Base-by-base conservation (phyloP, 2,329 filamentous ascomycete species). In the Penicillium polonicum region DNA sequence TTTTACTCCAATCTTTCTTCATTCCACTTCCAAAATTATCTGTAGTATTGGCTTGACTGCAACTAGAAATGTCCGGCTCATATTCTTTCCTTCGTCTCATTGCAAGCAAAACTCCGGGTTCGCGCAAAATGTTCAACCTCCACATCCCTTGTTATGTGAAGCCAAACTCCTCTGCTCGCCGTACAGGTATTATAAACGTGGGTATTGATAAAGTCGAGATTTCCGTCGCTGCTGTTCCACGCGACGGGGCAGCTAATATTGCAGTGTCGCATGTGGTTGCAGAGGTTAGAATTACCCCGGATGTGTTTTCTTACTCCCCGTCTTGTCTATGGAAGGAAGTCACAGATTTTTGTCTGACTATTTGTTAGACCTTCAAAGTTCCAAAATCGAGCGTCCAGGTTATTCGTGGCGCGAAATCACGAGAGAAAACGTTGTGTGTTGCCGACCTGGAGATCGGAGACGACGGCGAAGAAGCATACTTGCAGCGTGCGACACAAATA, bases 161-260 rank as follows among this genome's bases (percentile, higher is more conserved):
- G 60, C 85, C 88, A 0, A 85, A 87, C 4, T 83, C 84, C 13
- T 85, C 79, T 69, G 84, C 83, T 29, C 78, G 78, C 25, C 82
- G 86, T 35, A 82, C 89, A 64, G 88, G 88, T 15, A 78, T 91
- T 44, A 68, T 76, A 3, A 77, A 79, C 0, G 72, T 91, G 4
- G 80, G 81, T 0, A 79, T 85, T 25, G 79, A 83, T 7, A 76
- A 75, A 2, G 80, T 91, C 46, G 83, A 88, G 59, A 71, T 91
- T 1, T 88, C 85, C 48, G 87, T 90, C 2, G 75, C 87, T 0
- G 87, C 86, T 0, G 85, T 82, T 61, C 80, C 88, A 12, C 80
- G 82, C 59, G 85, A 90, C 15, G 87, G 87, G 15, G 85, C 89
- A 68, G 84, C 88, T 5, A 91, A 91, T 68, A 83, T 82, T 68